Evolutionary conservation across 139 green algal species (phyloP), one percentile per base, ranked within the genome.

Genomic region (Asterochloris erici): DNA sequence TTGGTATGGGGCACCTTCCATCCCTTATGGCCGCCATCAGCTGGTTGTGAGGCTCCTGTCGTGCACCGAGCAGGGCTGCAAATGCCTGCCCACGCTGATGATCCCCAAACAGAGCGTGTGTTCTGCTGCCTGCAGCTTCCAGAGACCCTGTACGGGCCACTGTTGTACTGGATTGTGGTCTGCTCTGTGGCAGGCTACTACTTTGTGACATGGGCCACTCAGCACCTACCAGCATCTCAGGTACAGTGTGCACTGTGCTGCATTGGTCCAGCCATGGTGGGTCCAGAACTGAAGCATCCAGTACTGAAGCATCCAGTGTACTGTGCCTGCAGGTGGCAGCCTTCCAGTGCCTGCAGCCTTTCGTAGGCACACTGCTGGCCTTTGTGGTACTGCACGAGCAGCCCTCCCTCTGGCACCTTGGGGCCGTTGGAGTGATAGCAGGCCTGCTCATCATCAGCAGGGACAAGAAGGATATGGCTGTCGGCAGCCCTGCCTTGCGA

Each of bases 331-430:
- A 92, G 85, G 91, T 94, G 76, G 91, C 91, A 12, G 78, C 90
- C 1, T 94, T 93, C 81, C 90, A 93, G 81, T 93, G 90, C 79
- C 73, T 94, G 74, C 91, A 95, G 84, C 91, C 91, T 47, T 90
- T 94, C 54, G 77, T 94, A 16, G 91, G 91, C 27, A 92, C 89
- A 17, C 16, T 93, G 63, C 83, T 95, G 68, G 90, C 87, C 47
- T 92, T 90, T 64, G 15, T 77, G 15, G 83, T 93, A 23, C 87
- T 95, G 21, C 84, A 86, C 0, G 91, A 95, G 84, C 17, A 82
- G 70, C 84, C 89, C 9, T 86, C 77, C 0, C 64, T 79, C 12
- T 95, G 89, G 89, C 90, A 95, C 79, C 54, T 88, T 16, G 91
- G 91, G 0, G 90, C 90, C 0, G n/a, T 93, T 26, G 87, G 87